Evolutionary conservation across 257 asterid genomes (phyloP).

Genomic region (Ajuga chamaepitys): DNA sequence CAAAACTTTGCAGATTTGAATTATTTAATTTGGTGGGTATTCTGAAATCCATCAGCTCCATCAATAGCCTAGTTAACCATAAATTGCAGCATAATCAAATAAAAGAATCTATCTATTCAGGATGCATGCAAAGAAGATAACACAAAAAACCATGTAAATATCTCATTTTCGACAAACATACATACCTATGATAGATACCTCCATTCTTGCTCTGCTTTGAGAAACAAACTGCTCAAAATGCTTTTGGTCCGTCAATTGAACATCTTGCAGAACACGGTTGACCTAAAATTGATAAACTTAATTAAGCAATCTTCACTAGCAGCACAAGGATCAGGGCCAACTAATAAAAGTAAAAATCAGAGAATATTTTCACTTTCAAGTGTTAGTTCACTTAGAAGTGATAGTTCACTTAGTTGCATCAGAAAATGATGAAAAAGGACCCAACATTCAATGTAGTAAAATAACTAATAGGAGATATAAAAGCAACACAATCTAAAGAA

Average conservation of each 20-base stretch:
- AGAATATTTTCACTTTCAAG: background rate
- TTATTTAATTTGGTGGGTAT: no score
- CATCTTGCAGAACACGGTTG: constrained; percentile 84
- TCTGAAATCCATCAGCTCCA: no score
- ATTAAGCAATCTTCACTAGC: constrained; percentile 16
- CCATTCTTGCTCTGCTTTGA: constrained; percentile 98
- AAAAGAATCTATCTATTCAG: no score
- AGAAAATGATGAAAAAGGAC: background rate
- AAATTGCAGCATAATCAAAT: no score
- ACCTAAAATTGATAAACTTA: constrained; percentile 41
- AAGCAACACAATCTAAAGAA: background rate
- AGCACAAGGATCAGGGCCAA: background rate
- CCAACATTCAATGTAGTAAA: background rate
- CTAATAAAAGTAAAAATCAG: background rate
- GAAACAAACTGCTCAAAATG: constrained; percentile 96
- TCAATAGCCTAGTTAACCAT: no score
- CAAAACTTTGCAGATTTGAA: no score
- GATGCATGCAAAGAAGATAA: no score
- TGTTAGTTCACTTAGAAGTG: no score
- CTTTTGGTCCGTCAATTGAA: constrained; percentile 85
- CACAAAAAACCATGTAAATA: no score
- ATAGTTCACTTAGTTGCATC: background rate
- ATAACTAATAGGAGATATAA: background rate
- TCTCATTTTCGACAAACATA: no score
- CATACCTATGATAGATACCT: constrained; percentile 60